Evolutionary conservation across 495 filamentous ascomycete genomes (phyloP).

Genomic region (Filosporella fistucella): DNA sequence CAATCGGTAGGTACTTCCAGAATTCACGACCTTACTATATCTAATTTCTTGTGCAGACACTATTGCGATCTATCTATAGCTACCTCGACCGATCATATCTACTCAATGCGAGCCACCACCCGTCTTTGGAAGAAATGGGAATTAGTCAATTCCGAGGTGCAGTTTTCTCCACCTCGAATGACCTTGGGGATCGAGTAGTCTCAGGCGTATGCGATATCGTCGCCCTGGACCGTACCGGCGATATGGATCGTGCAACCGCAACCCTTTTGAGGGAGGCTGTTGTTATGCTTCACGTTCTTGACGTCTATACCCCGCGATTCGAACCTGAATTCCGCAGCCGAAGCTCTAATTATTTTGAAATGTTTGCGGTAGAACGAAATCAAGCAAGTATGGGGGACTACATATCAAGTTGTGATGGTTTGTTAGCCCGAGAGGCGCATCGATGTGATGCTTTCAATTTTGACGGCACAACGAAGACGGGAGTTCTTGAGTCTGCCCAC

Average conservation of each 20-base stretch:
- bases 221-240: conserved; percentile 58
- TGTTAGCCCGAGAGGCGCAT: conserved; percentile 65
- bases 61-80: conserved; percentile 81
- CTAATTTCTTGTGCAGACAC: conserved; percentile 43
- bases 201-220: conserved; percentile 74
- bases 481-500: conserved; percentile 67
- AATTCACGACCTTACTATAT: neutral
- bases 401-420: conserved; percentile 55
- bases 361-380: conserved; percentile 61
- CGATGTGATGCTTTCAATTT: conserved; percentile 77
- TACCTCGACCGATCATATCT: conserved; percentile 90
- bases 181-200: conserved; percentile 48
- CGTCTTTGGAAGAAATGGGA: conserved; percentile 51
- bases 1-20: conserved; percentile 54
- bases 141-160: conserved; percentile 55
- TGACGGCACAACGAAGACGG: conserved; percentile 73
- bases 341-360: conserved; percentile 59
- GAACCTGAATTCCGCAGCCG: conserved; percentile 66
- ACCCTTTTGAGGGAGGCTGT: conserved; percentile 65
- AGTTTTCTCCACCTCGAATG: conserved; percentile 50
- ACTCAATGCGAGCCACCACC: conserved; percentile 53
- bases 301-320: conserved; percentile 72
- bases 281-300: conserved; percentile 74
- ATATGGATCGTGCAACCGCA: conserved; percentile 42
- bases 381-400: conserved; percentile 61